phyloP scores from a whole-genome alignment of 2,329 filamentous ascomycete genomes.

The Penicillium frequentans region DNA sequence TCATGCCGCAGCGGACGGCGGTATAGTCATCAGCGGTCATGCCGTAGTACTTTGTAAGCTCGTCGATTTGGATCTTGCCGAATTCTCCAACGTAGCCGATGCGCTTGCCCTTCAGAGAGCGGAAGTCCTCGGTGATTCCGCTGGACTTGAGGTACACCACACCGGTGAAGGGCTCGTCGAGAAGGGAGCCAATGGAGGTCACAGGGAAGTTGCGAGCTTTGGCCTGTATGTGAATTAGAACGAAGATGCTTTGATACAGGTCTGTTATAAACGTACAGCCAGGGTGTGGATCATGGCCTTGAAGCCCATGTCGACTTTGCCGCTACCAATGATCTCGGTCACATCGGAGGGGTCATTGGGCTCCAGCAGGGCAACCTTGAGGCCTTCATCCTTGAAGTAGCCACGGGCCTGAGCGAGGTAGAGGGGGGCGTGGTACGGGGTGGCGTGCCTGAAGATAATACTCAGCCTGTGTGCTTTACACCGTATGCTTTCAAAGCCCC shows the following conservation, averaged over 20 bases:
- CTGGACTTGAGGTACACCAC: constrained; percentile 74
- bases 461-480: constrained; percentile 27
- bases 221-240: constrained; percentile 48
- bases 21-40: constrained; percentile 73
- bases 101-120: constrained; percentile 70
- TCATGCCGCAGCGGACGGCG: constrained; percentile 77
- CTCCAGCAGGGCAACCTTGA: constrained; percentile 75
- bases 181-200: constrained; percentile 69
- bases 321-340: constrained; percentile 75
- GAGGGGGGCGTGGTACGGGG: constrained; percentile 75
- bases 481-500: no score
- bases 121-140: constrained; percentile 74
- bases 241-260: not conserved
- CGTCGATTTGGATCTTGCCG: constrained; percentile 80
- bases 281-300: constrained; percentile 84
- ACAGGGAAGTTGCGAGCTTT: constrained; percentile 75
- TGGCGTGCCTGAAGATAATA: constrained; percentile 64
- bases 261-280: constrained; percentile 51
- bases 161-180: constrained; percentile 78
- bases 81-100: constrained; percentile 82
- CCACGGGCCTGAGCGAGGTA: constrained; percentile 76
- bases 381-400: constrained; percentile 71
- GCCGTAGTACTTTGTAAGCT: constrained; percentile 74
- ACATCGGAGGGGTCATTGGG: constrained; percentile 80
- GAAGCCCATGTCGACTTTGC: constrained; percentile 75